These are phyloP conservation scores for Rhinocladiella similis DNA, from an alignment of 2,329 filamentous ascomycete genomes.

Conservation along the genomic window DNA sequence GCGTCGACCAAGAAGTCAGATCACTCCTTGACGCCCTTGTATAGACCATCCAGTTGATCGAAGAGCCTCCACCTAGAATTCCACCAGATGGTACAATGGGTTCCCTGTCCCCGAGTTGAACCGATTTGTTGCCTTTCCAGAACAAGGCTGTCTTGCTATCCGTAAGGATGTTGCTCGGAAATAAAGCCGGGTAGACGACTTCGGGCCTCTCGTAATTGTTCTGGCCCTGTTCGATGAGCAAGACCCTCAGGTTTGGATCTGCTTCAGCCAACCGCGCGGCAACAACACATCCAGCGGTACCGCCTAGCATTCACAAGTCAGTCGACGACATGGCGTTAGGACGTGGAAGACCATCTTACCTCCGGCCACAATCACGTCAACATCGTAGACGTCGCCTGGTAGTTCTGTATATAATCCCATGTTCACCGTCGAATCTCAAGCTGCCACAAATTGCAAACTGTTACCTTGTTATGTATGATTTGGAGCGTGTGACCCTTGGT, in stretches of 20 bases:
- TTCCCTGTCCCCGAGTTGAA: constrained; percentile 31
- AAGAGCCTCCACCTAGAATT: constrained; percentile 63
- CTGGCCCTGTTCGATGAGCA: constrained; percentile 56
- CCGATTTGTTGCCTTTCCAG: constrained; percentile 50
- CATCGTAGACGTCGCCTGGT: too few species aligned
- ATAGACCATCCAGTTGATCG: constrained; percentile 60
- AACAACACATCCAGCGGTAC: constrained; percentile 51
- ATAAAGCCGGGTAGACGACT: constrained; percentile 55
- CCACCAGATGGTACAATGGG: constrained; percentile 45
- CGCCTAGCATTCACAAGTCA: constrained; percentile 35
- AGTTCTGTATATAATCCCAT: constrained; percentile 9
- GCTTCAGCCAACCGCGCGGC: constrained; percentile 54
- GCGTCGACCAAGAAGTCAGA: constrained; percentile 52
- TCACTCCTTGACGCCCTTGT: constrained; percentile 40
- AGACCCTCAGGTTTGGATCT: constrained; percentile 50
- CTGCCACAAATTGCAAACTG: too few species aligned
- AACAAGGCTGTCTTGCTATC: constrained; percentile 53
- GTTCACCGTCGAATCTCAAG: neutral
- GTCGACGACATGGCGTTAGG: too few species aligned
- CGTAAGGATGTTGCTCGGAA: constrained; percentile 49
- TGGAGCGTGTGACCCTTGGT: too few species aligned
- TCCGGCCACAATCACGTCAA: too few species aligned
- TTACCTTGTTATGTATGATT: too few species aligned
- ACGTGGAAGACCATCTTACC: too few species aligned
- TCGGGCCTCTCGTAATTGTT: constrained; percentile 54